Conservation (phyloP, 768 basidiomycete species). For the Collybiopsis confluens region DNA sequence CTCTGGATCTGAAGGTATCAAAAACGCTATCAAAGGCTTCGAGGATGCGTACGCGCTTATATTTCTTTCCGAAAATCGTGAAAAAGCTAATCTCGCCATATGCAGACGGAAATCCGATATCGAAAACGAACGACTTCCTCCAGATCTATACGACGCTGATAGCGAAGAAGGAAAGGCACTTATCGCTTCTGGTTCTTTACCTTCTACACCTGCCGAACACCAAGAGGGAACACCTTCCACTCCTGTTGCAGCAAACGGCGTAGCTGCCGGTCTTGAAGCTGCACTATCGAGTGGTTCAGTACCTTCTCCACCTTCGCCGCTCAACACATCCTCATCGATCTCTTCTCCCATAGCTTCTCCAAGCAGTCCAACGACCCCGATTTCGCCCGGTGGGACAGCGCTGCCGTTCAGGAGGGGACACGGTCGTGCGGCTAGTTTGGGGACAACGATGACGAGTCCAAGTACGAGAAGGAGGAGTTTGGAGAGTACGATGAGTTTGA, state of each 20-base stretch:
- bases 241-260: conserved; percentile 42
- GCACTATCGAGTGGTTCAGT: conserved; percentile 26
- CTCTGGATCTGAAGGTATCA: conserved; percentile 90
- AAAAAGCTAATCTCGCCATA: background rate
- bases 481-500: conserved; percentile 94
- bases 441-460: conserved; percentile 94
- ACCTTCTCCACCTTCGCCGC: conserved; percentile 22
- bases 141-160: conserved; percentile 83
- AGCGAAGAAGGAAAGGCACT: conserved; percentile 69
- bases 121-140: conserved; percentile 97
- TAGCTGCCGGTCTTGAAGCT: conserved; percentile 39
- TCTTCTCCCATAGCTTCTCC: conserved; percentile 9
- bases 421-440: conserved; percentile 75
- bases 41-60: conserved; percentile 81
- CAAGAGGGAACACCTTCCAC: conserved; percentile 27
- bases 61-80: background rate
- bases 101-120: conserved; percentile 92
- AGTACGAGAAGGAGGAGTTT: conserved; percentile 87
- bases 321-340: conserved; percentile 9
- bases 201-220: conserved; percentile 53
- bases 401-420: conserved; percentile 68
- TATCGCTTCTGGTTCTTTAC: conserved; percentile 40
- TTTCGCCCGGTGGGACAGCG: conserved; percentile 32
- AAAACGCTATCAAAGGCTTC: conserved; percentile 88
- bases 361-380: conserved; percentile 34